Conservation (phyloP, 805 yeast species). For the Barnettozyma wickerhamii region DNA sequence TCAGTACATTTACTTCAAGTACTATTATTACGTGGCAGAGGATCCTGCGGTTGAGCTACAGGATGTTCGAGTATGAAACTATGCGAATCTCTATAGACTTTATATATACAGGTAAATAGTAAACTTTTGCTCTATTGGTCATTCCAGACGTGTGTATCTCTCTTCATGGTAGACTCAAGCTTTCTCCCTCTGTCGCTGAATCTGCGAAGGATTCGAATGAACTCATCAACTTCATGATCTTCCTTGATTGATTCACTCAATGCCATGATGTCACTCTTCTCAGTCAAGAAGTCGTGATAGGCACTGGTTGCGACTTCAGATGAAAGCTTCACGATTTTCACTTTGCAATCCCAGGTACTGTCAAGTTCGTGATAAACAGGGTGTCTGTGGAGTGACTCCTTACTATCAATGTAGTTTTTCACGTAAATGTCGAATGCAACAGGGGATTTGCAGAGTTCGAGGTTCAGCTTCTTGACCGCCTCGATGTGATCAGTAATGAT, state of each 20-base stretch:
- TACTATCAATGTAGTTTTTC: slow-evolving; percentile 33
- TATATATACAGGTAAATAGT: too few relatives aligned
- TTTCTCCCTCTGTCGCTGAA: slow-evolving; percentile 28
- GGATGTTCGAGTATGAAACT: slow-evolving; percentile 7
- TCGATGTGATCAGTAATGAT: slow-evolving; percentile 17
- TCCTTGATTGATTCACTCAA: slow-evolving; percentile 19
- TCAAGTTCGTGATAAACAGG: slow-evolving; percentile 22
- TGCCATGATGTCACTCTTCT: slow-evolving; percentile 23
- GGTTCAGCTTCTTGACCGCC: slow-evolving; percentile 19
- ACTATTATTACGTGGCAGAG: slow-evolving; percentile 24
- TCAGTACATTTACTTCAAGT: slow-evolving; percentile 64
- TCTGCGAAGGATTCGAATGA: slow-evolving; percentile 24
- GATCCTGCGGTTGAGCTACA: slow-evolving; percentile 10
- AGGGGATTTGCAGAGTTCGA: slow-evolving; percentile 20
- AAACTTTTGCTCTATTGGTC: slow-evolving; percentile 15
- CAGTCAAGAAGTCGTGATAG: slow-evolving; percentile 24
- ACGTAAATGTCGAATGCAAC: slow-evolving; percentile 36
- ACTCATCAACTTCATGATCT: slow-evolving; percentile 18
- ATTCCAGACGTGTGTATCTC: slow-evolving; percentile 19
- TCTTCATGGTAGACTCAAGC: too few relatives aligned
- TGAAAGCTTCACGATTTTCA: slow-evolving; percentile 25
- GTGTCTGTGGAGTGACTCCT: slow-evolving; percentile 17
- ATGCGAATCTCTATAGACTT: too few relatives aligned
- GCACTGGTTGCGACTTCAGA: slow-evolving; percentile 12
- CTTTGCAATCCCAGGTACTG: slow-evolving; percentile 31